phyloP scores from a whole-genome alignment of 371 early-diverging fungal species.

The Mucor irregularis region DNA sequence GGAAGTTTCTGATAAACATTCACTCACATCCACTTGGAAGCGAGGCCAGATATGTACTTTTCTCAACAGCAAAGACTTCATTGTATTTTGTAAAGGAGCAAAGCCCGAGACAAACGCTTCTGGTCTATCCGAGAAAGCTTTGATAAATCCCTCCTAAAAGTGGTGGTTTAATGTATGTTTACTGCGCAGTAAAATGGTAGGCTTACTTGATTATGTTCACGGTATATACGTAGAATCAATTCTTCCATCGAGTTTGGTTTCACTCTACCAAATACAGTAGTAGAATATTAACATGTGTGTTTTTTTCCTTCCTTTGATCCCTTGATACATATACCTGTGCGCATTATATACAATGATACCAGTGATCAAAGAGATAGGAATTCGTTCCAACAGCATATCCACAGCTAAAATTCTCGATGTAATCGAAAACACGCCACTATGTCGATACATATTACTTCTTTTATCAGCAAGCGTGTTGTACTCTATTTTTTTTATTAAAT shows the following conservation, averaged over 20 bases:
- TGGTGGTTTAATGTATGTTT: not conserved
- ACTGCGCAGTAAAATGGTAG: not conserved
- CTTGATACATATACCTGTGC: conserved; percentile 29
- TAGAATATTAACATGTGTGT: not conserved
- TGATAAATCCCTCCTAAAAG: conserved; percentile 79
- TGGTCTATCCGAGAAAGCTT: conserved; percentile 92
- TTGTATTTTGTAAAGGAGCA: conserved; percentile 81
- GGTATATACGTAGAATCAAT: conserved; percentile 80
- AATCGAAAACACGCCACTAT: conserved; percentile 88
- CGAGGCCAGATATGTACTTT: conserved; percentile 91
- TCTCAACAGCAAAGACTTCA: conserved; percentile 80
- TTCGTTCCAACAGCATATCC: conserved; percentile 83
- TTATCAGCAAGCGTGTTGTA: conserved; percentile 67
- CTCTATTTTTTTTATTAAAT: conserved; percentile 52
- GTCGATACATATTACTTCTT: conserved; percentile 72
- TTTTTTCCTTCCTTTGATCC: not conserved
- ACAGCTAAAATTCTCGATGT: conserved; percentile 94
- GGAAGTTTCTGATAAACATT: conserved; percentile 55
- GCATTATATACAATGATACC: conserved; percentile 91
- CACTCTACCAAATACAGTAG: conserved; percentile 46
- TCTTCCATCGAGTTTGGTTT: conserved; percentile 83
- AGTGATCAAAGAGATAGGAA: conserved; percentile 78
- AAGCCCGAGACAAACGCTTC: conserved; percentile 76
- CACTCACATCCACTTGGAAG: conserved; percentile 75
- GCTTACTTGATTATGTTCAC: conserved; percentile 72